Conservation (phyloP, 148 eudicot species). For the Dysphania ambrosioides region DNA sequence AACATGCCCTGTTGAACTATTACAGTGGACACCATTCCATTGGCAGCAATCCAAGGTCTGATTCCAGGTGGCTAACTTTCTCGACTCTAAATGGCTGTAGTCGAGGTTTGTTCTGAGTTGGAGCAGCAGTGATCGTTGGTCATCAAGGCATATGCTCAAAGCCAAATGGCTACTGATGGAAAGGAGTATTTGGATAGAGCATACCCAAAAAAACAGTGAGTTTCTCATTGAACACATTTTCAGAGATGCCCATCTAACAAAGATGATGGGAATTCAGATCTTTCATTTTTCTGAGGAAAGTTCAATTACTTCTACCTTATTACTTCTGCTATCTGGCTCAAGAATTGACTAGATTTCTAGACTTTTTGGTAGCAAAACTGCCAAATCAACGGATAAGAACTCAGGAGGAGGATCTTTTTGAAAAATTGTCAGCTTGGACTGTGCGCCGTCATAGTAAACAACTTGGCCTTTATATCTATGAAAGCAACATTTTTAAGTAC, state of each 20-base stretch:
- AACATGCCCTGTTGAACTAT: slow-evolving; percentile 24
- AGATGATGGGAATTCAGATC: background rate
- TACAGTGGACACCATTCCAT: slow-evolving; percentile 24
- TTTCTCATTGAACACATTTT: slow-evolving; percentile 16
- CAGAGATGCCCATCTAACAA: slow-evolving; percentile 19
- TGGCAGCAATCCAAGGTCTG: slow-evolving; percentile 20
- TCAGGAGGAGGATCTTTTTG: background rate
- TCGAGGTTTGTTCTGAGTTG: slow-evolving; percentile 7
- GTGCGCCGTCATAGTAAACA: slow-evolving; percentile 21
- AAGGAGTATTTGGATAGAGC: slow-evolving; percentile 10
- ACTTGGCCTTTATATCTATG: background rate
- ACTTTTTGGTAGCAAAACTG: background rate
- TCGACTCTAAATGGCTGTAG: background rate
- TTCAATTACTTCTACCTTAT: background rate
- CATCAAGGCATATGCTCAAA: slow-evolving; percentile 12
- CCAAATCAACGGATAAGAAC: background rate
- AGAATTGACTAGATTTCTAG: slow-evolving; percentile 14
- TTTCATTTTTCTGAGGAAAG: background rate
- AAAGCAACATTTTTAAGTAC: background rate
- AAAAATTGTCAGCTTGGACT: background rate
- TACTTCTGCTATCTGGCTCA: background rate
- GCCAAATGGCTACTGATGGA: slow-evolving; percentile 11
- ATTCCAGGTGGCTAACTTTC: slow-evolving; percentile 19
- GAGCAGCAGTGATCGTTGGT: slow-evolving; percentile 22
- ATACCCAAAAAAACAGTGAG: slow-evolving; percentile 8